Evolutionary conservation across 805 yeast species (phyloP).

Genomic region (Zygoascus ofunaensis): DNA sequence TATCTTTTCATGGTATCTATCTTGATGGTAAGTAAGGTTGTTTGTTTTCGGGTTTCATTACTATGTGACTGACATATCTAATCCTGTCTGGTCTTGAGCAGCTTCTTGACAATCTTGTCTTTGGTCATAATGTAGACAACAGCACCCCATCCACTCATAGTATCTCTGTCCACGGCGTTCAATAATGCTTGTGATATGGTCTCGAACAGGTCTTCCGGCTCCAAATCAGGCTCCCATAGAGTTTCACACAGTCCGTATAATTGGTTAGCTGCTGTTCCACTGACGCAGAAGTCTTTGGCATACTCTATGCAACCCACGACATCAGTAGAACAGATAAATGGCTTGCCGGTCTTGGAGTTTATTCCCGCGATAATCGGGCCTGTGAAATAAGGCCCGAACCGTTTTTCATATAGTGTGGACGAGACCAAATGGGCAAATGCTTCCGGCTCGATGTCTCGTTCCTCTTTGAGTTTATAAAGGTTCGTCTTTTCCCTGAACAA

Average conservation of each 20-base stretch:
- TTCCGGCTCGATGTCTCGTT: slow-evolving; percentile 84
- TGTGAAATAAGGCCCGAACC: slow-evolving; percentile 90
- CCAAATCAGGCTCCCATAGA: slow-evolving; percentile 85
- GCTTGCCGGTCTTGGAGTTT: slow-evolving; percentile 69
- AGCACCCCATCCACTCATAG: slow-evolving; percentile 97
- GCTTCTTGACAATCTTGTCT: slow-evolving; percentile 81
- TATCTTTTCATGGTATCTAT: too few species aligned
- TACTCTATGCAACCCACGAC: slow-evolving; percentile 93
- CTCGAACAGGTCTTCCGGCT: slow-evolving; percentile 91
- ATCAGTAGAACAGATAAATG: slow-evolving; percentile 93
- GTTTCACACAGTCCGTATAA: slow-evolving; percentile 98
- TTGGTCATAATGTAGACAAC: slow-evolving; percentile 85
- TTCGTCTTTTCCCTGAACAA: slow-evolving; percentile 78
- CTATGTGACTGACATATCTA: too few species aligned
- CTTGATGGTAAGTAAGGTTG: too few species aligned
- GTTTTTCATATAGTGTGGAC: slow-evolving; percentile 76
- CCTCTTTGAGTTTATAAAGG: slow-evolving; percentile 83
- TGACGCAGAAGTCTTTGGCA: slow-evolving; percentile 87
- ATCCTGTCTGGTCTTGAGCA: slow-evolving; percentile 93
- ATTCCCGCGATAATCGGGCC: slow-evolving; percentile 97
- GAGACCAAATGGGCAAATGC: slow-evolving; percentile 90
- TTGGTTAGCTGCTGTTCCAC: slow-evolving; percentile 96
- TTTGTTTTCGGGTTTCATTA: too few species aligned
- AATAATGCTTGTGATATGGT: slow-evolving; percentile 88
- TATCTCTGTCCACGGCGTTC: slow-evolving; percentile 95